phyloP scores from a whole-genome alignment of 805 yeast genomes.

The Vanderwaltozyma yarrowii region DNA sequence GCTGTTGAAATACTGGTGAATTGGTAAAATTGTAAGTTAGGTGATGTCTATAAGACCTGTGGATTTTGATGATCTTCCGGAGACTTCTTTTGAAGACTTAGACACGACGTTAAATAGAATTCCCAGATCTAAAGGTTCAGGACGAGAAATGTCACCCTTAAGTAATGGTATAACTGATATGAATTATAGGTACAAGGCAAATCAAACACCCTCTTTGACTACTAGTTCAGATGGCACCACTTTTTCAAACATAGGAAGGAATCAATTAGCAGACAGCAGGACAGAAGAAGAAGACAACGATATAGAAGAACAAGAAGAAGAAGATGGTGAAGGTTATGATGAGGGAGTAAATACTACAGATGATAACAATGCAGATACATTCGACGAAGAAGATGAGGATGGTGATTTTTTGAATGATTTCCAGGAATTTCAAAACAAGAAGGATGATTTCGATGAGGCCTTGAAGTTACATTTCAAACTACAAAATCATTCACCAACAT shows the following conservation, averaged over 20 bases:
- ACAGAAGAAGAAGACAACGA: neutral
- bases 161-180: no score
- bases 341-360: neutral
- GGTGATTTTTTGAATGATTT: conserved; percentile 22
- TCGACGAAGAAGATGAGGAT: conserved; percentile 15
- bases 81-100: conserved; percentile 26
- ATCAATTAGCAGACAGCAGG: neutral
- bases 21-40: no score
- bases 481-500: neutral
- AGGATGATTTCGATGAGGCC: conserved; percentile 21
- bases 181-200: neutral
- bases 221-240: conserved; percentile 25
- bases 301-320: no score
- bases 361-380: conserved; percentile 7
- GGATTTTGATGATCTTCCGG: conserved; percentile 14
- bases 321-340: neutral
- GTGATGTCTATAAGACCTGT: conserved; percentile 3
- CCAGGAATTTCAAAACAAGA: conserved; percentile 20
- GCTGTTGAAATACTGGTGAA: no score
- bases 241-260: conserved; percentile 14
- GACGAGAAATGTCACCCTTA: neutral
- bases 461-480: conserved; percentile 13
- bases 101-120: conserved; percentile 19
- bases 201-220: conserved; percentile 18
- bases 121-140: conserved; percentile 1